Conservation (phyloP, 805 yeast genomes). For the Saturnispora ahearnii region DNA sequence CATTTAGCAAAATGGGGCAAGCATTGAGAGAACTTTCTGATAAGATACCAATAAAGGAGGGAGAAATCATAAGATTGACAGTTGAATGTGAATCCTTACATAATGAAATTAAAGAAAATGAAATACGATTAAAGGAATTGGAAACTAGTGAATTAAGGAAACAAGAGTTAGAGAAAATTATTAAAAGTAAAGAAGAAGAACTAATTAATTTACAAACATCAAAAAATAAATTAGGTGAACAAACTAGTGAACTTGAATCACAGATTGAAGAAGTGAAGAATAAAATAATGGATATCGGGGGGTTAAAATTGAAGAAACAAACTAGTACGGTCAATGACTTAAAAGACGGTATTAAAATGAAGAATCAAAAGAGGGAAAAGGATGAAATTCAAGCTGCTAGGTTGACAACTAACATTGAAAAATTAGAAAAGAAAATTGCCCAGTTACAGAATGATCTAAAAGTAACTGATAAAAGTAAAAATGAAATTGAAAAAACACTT, state of each 20-base stretch:
- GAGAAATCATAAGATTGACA: conserved; percentile 45
- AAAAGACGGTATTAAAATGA: conserved; percentile 53
- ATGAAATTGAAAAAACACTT: conserved; percentile 24
- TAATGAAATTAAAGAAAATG: conserved; percentile 42
- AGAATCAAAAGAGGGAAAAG: conserved; percentile 45
- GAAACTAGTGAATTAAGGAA: conserved; percentile 21
- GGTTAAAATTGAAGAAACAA: conserved; percentile 71
- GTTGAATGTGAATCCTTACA: conserved; percentile 58
- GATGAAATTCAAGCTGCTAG: conserved; percentile 51
- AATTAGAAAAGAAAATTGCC: conserved; percentile 39
- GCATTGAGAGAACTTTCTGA: conserved; percentile 52
- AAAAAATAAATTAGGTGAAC: conserved; percentile 35
- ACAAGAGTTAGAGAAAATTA: conserved; percentile 23
- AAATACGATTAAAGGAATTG: conserved; percentile 34
- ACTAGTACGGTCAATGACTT: conserved; percentile 75
- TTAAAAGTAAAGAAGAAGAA: conserved; percentile 27
- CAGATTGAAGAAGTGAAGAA: conserved; percentile 58
- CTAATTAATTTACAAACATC: conserved; percentile 24
- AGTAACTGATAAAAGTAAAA: conserved; percentile 28
- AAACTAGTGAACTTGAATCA: conserved; percentile 46
- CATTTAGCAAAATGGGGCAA: conserved; percentile 49
- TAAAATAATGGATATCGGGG: conserved; percentile 84
- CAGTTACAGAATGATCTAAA: conserved; percentile 41
- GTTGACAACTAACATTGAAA: conserved; percentile 52
- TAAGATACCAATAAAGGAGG: conserved; percentile 61